phyloP scores from a whole-genome alignment of 495 filamentous ascomycete species.

The Penicillium odoratum region DNA sequence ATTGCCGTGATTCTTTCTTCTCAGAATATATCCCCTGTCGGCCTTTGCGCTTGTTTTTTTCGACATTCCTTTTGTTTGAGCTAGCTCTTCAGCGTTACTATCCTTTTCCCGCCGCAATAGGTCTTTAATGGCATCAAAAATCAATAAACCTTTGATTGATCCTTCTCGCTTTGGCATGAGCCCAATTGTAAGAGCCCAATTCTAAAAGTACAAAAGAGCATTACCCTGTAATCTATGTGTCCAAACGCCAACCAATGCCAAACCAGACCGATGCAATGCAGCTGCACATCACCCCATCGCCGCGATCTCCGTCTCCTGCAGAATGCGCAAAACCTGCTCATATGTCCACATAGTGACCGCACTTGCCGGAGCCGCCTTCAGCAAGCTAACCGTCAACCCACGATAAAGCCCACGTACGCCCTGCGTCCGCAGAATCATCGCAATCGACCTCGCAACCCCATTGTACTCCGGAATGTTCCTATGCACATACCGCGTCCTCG shows the following conservation, averaged over 20 bases:
- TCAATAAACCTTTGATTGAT: constrained; percentile 4
- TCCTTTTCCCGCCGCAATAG: constrained; percentile 4
- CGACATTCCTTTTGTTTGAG: constrained; percentile 34
- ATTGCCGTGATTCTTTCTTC: constrained; percentile 24
- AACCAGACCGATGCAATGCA: not conserved
- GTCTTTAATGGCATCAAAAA: constrained; percentile 8
- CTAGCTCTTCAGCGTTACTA: constrained; percentile 28
- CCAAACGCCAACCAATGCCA: constrained; percentile 1
- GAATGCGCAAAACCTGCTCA: constrained; percentile 64
- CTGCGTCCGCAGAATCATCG: constrained; percentile 66
- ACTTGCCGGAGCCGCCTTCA: constrained; percentile 94
- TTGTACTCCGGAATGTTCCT: constrained; percentile 84
- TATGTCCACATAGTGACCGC: constrained; percentile 99
- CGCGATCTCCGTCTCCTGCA: constrained; percentile 49
- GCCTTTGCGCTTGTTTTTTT: constrained; percentile 11
- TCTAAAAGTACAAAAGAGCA: not conserved
- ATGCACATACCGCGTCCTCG: constrained; percentile 72
- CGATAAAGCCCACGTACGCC: constrained; percentile 82
- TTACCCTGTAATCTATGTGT: not conserved
- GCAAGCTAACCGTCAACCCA: constrained; percentile 80
- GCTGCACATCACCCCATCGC: constrained; percentile 2
- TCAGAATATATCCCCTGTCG: constrained; percentile 26
- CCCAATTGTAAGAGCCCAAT: not conserved
- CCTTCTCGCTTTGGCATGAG: not conserved
- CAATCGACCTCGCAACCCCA: constrained; percentile 64